These are phyloP conservation scores for Brettanomyces naardenensis DNA, from an alignment of 805 yeast species.

Conservation along the genomic window DNA sequence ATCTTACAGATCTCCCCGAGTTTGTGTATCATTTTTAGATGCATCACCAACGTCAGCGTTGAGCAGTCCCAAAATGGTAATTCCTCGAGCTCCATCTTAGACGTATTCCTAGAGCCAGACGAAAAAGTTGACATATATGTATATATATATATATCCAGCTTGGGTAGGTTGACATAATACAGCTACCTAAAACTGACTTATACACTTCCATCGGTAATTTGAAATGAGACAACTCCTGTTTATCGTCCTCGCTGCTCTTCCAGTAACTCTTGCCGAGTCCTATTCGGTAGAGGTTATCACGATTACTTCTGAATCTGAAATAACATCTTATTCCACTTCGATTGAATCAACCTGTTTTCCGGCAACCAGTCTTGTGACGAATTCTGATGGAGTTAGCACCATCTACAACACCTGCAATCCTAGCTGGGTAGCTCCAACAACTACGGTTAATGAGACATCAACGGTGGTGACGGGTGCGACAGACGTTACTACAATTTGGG, in stretches of 20 bases:
- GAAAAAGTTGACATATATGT: too few relatives aligned
- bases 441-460: background rate
- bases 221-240: too few relatives aligned
- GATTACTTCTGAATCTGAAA: background rate
- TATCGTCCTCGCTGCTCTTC: background rate
- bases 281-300: background rate
- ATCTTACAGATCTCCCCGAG: too few relatives aligned
- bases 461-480: background rate
- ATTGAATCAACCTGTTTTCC: slow-evolving; percentile 1
- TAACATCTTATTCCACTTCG: background rate
- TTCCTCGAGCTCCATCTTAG: too few relatives aligned
- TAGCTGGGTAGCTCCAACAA: slow-evolving; percentile 1
- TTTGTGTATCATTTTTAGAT: too few relatives aligned
- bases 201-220: too few relatives aligned
- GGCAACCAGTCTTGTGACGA: background rate
- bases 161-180: too few relatives aligned
- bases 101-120: too few relatives aligned
- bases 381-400: background rate
- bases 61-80: too few relatives aligned
- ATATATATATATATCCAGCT: too few relatives aligned
- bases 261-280: slow-evolving; percentile 1
- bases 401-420: slow-evolving; percentile 4
- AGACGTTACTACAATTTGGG: background rate
- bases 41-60: too few relatives aligned
- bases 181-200: too few relatives aligned